Evolutionary conservation across 2,329 filamentous ascomycete genomes (phyloP).

Genomic region (Phyllosticta citribraziliensis): DNA sequence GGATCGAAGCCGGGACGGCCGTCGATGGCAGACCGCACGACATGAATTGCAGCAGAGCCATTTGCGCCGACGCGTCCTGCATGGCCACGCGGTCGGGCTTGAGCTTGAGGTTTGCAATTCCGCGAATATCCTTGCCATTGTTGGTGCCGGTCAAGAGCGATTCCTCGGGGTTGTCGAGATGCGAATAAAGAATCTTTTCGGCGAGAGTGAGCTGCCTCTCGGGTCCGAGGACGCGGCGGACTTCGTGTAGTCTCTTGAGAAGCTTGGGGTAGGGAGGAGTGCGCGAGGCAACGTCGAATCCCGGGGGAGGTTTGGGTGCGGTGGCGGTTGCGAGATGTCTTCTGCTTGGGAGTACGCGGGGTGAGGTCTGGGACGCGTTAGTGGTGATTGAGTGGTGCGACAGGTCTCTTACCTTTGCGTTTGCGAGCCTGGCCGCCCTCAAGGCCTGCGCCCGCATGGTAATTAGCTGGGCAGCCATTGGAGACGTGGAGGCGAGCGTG

Average conservation of each 20-base stretch:
- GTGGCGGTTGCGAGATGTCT: conserved; percentile 26
- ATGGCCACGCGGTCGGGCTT: conserved; percentile 97
- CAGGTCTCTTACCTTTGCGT: conserved; percentile 22
- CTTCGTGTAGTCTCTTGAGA: conserved; percentile 64
- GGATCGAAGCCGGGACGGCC: conserved; percentile 91
- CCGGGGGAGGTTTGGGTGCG: conserved; percentile 17
- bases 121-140: conserved; percentile 75
- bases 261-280: conserved; percentile 77
- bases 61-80: conserved; percentile 98
- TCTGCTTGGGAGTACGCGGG: conserved; percentile 14
- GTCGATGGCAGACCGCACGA: conserved; percentile 81
- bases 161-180: conserved; percentile 82
- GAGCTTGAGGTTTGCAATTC: conserved; percentile 86
- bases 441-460: conserved; percentile 27
- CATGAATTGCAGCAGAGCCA: conserved; percentile 99
- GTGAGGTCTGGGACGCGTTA: conserved; percentile 20
- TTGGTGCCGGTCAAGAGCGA: conserved; percentile 73
- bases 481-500: conserved; percentile 1
- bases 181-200: conserved; percentile 97
- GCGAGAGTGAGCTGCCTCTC: conserved; percentile 66
- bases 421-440: conserved; percentile 21
- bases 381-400: background rate
- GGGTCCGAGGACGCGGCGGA: conserved; percentile 61
- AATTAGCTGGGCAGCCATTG: conserved; percentile 10
- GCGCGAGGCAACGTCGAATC: conserved; percentile 40